Evolutionary conservation across 1,284 basidiomycete species (phyloP).

Genomic region (Thelephora terrestris): DNA sequence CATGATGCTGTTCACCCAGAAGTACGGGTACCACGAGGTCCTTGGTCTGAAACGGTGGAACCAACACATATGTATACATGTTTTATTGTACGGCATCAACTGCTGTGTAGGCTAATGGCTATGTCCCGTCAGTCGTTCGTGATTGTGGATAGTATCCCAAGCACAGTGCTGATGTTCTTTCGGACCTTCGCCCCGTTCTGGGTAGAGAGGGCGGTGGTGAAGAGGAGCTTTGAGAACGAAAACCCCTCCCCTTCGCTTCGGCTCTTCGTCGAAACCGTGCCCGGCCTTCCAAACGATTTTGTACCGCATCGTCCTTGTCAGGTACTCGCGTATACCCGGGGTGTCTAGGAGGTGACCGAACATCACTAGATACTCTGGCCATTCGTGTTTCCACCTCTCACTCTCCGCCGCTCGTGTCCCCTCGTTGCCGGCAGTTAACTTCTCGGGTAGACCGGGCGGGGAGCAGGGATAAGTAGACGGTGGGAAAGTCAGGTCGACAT

Average conservation of each 20-base stretch:
- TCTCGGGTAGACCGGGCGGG: slow-evolving; percentile 31
- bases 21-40: no score
- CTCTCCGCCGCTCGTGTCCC: slow-evolving; percentile 13
- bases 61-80: no score
- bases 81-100: no score
- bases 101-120: no score
- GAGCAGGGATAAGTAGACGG: slow-evolving; percentile 49
- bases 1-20: no score
- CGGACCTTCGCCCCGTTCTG: no score
- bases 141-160: no score
- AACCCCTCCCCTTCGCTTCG: slow-evolving; percentile 67
- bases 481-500: slow-evolving; percentile 58
- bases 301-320: slow-evolving; percentile 53
- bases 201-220: no score
- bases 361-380: slow-evolving; percentile 74
- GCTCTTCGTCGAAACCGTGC: slow-evolving; percentile 79
- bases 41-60: no score
- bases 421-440: no score
- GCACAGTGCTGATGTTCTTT: no score
- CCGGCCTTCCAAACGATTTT: slow-evolving; percentile 52
- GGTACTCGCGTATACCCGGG: slow-evolving; percentile 36
- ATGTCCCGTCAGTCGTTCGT: no score
- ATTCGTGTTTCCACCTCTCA: slow-evolving; percentile 51
- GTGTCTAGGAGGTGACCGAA: slow-evolving; percentile 65
- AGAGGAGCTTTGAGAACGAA: slow-evolving; percentile 41